These are phyloP conservation scores for Sarocladium strictum DNA, from an alignment of 2,329 filamentous ascomycete genomes.

Conservation along the genomic window DNA sequence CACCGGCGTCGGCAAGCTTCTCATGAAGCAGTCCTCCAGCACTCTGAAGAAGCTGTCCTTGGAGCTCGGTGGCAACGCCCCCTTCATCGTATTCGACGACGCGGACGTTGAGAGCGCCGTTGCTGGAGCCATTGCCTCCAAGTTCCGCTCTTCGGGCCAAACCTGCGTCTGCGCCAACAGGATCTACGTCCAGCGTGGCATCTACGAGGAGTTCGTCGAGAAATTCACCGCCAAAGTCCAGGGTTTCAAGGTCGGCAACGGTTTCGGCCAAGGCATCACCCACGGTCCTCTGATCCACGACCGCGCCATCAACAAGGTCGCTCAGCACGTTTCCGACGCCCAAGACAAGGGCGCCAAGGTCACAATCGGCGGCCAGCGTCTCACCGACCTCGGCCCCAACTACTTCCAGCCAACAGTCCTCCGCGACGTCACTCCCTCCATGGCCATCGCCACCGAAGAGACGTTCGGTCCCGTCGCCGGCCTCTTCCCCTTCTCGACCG, in stretches of 20 bases:
- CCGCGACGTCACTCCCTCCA: constrained; percentile 76
- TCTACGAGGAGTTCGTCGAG: constrained; percentile 69
- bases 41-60: constrained; percentile 82
- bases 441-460: constrained; percentile 82
- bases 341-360: constrained; percentile 70
- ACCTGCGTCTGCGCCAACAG: constrained; percentile 91
- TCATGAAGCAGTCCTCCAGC: constrained; percentile 83
- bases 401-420: constrained; percentile 91
- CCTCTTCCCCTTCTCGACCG: constrained; percentile 80
- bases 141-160: constrained; percentile 92
- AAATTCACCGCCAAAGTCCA: constrained; percentile 68
- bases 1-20: constrained; percentile 59
- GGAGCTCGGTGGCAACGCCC: constrained; percentile 90
- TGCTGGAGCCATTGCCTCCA: constrained; percentile 73
- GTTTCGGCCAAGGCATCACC: constrained; percentile 64
- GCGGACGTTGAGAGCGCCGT: constrained; percentile 84
- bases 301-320: constrained; percentile 73
- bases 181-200: constrained; percentile 69
- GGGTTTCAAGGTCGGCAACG: constrained; percentile 68
- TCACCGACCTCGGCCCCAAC: constrained; percentile 71
- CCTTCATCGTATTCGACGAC: constrained; percentile 96
- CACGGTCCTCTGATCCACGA: constrained; percentile 83
- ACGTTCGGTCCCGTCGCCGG: constrained; percentile 94
- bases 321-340: constrained; percentile 74
- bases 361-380: constrained; percentile 65